These are phyloP conservation scores for Trypanosoma grayi DNA, from an alignment of 208 protist genomes.

Conservation along the genomic window DNA sequence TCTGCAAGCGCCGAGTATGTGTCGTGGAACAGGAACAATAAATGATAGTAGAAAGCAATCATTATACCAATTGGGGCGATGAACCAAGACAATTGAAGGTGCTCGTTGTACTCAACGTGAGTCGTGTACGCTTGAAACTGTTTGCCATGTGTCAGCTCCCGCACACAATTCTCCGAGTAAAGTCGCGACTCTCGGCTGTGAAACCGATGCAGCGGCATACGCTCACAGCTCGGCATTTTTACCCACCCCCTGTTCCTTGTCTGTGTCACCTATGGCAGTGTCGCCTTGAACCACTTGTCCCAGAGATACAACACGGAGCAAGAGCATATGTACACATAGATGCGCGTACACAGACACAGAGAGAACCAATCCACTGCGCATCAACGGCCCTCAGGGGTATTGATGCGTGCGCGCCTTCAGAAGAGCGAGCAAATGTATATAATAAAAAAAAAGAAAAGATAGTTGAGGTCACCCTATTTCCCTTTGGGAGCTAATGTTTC, in stretches of 20 bases:
- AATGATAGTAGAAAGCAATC: constrained; percentile 58
- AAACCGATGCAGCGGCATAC: constrained; percentile 55
- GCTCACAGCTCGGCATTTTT: constrained; percentile 39
- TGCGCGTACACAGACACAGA: no score
- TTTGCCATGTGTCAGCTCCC: constrained; percentile 42
- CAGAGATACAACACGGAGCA: no score
- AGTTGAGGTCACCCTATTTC: no score
- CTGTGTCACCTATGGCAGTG: not conserved
- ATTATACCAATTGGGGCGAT: constrained; percentile 52
- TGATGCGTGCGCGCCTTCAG: no score
- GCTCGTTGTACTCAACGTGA: constrained; percentile 64
- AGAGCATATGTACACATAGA: no score
- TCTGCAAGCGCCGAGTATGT: constrained; percentile 4
- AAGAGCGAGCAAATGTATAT: no score
- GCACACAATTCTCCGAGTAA: constrained; percentile 60
- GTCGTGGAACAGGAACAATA: constrained; percentile 30
- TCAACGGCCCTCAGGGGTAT: no score
- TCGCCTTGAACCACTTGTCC: not conserved
- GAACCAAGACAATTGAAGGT: constrained; percentile 69
- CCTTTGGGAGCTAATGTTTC: no score
- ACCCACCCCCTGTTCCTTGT: not conserved
- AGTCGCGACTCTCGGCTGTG: constrained; percentile 49
- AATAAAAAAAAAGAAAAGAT: no score
- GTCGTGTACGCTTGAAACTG: constrained; percentile 51
- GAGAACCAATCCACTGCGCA: no score